A percentile compares a stretch with the other conserved stretches of the same genome.
These are phyloP conservation scores for Fusarium sororula DNA, from an alignment of 2,329 filamentous ascomycete species.

Conservation along the genomic window DNA sequence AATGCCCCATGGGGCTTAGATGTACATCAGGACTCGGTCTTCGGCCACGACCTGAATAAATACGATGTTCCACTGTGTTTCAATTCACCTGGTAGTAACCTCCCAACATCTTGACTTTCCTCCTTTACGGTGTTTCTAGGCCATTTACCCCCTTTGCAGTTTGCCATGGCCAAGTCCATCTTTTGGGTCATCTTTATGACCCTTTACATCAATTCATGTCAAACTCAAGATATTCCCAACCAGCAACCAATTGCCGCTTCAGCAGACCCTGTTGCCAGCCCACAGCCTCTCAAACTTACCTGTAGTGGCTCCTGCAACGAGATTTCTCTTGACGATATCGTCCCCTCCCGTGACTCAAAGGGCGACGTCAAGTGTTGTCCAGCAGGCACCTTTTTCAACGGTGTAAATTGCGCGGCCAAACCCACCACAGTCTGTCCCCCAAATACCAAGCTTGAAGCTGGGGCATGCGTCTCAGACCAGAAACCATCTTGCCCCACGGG, in stretches of 20 bases:
- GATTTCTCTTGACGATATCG: neutral
- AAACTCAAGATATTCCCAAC: neutral
- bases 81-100: neutral
- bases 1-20: no score
- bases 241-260: neutral
- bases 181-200: neutral
- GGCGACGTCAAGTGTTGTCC: neutral
- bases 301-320: neutral
- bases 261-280: neutral
- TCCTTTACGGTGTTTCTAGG: accelerated
- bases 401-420: neutral
- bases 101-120: no score
- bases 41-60: no score
- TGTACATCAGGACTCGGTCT: no score
- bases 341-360: neutral
- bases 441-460: no score
- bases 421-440: neutral
- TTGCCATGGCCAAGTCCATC: neutral
- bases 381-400: neutral
- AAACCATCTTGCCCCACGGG: no score
- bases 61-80: neutral
- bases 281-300: neutral
- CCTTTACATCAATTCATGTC: neutral
- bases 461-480: no score
- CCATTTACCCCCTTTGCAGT: accelerated